Evolutionary conservation across 495 filamentous ascomycete species (phyloP).

Genomic region (Penicillium chermesinum): DNA sequence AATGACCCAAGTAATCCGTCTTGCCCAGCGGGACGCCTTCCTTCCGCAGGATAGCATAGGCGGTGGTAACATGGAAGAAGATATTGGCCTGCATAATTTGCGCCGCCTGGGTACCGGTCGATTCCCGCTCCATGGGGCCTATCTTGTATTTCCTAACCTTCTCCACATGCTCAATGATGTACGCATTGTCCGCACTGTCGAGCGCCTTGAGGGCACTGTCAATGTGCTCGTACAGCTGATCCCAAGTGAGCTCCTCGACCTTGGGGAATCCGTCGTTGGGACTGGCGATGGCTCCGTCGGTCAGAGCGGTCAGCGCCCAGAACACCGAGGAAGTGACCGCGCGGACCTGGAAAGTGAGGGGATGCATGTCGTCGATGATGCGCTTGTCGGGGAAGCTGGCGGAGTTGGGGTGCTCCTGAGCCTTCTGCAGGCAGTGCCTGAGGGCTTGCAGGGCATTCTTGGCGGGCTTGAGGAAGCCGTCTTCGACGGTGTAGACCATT

Average conservation of each 20-base stretch:
- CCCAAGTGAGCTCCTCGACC: conserved; percentile 8
- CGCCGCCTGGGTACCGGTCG: conserved; percentile 16
- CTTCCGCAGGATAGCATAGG: conserved; percentile 50
- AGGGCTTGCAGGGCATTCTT: conserved; percentile 19
- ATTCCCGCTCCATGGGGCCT: not conserved
- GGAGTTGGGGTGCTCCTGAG: conserved; percentile 17
- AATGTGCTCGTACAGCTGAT: conserved; percentile 19
- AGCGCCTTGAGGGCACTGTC: not conserved
- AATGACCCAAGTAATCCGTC: not conserved
- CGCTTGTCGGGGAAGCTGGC: conserved; percentile 15
- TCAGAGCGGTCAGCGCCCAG: conserved; percentile 23
- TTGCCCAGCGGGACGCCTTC: conserved; percentile 54
- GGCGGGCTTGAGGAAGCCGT: conserved; percentile 23
- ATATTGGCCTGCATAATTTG: conserved; percentile 46
- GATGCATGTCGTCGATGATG: conserved; percentile 40
- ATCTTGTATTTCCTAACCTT: conserved; percentile 6
- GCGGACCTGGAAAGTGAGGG: conserved; percentile 41
- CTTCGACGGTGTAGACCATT: conserved; percentile 25
- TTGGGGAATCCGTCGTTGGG: conserved; percentile 32
- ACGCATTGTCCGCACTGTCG: not conserved
- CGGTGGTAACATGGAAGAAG: conserved; percentile 52
- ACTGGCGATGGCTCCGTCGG: conserved; percentile 19
- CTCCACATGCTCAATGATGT: not conserved
- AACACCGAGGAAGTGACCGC: conserved; percentile 25
- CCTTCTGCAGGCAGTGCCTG: conserved; percentile 19